Evolutionary conservation across 306 rosid species (phyloP).

Genomic region (Prinsepia uniflora): DNA sequence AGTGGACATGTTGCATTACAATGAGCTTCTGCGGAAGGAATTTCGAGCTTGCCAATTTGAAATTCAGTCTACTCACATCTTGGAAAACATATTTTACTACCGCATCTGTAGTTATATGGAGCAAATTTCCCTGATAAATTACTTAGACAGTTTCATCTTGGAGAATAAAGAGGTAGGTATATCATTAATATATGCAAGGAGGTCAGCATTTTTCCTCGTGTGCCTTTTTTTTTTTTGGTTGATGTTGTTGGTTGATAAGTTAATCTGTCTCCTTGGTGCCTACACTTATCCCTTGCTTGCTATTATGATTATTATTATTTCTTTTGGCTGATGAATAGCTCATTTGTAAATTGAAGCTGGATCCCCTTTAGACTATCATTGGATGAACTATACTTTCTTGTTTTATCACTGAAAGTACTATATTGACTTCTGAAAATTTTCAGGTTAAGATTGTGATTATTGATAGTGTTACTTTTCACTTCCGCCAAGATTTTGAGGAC

Average conservation of each 20-base stretch:
- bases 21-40: constrained; percentile 48
- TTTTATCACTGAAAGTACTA: neutral
- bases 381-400: neutral
- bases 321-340: neutral
- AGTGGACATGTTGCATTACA: constrained; percentile 57
- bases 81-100: constrained; percentile 78
- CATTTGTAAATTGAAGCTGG: neutral
- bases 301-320: neutral
- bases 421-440: neutral
- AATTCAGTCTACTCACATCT: constrained; percentile 53
- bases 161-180: constrained; percentile 82
- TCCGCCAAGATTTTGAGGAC: constrained; percentile 89
- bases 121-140: constrained; percentile 80
- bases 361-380: neutral
- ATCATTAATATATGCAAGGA: constrained; percentile 1
- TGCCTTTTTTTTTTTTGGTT: neutral
- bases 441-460: constrained; percentile 81
- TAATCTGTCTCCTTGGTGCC: neutral
- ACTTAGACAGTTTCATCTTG: constrained; percentile 73
- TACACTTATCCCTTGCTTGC: neutral
- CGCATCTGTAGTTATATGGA: constrained; percentile 87
- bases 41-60: constrained; percentile 38
- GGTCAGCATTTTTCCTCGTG: neutral
- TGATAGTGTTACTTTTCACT: constrained; percentile 94
- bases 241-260: neutral